Percentiles rank a stretch among this genome's conserved stretches.
phyloP scores from a whole-genome alignment of 495 filamentous ascomycete genomes.

The Sphaerosporella brunnea region DNA sequence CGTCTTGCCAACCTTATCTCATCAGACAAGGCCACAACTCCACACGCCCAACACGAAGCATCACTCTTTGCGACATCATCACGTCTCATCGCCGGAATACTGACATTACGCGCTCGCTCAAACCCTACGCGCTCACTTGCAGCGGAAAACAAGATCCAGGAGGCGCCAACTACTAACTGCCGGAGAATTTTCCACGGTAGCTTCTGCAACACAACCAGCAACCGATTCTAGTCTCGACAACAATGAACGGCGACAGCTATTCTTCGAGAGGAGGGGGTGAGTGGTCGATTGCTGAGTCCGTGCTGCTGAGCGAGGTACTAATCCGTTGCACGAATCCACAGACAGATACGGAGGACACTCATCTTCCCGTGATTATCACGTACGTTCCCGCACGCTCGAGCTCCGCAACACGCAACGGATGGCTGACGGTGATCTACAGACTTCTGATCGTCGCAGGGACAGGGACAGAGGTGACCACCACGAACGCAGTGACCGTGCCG shows the following conservation, averaged over 20 bases:
- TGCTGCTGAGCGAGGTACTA: not conserved
- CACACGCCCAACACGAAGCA: too few relatives aligned
- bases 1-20: too few relatives aligned
- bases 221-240: too few relatives aligned
- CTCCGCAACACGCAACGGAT: not conserved
- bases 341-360: constrained; percentile 24
- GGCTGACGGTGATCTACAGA: constrained; percentile 12
- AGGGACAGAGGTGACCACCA: constrained; percentile 22
- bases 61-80: too few relatives aligned
- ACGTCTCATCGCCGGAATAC: too few relatives aligned
- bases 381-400: constrained; percentile 8
- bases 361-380: constrained; percentile 27
- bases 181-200: constrained; percentile 1
- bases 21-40: too few relatives aligned
- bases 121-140: too few relatives aligned
- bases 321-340: constrained; percentile 5
- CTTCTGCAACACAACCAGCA: not conserved
- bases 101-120: too few relatives aligned
- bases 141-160: too few relatives aligned
- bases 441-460: constrained; percentile 26
- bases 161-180: too few relatives aligned
- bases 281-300: not conserved
- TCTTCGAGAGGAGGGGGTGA: constrained; percentile 25
- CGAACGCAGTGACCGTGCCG: constrained; percentile 20
- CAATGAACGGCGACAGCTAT: constrained; percentile 26